phyloP scores from a whole-genome alignment of 306 rosid species.

The Boehmeria nivea region DNA sequence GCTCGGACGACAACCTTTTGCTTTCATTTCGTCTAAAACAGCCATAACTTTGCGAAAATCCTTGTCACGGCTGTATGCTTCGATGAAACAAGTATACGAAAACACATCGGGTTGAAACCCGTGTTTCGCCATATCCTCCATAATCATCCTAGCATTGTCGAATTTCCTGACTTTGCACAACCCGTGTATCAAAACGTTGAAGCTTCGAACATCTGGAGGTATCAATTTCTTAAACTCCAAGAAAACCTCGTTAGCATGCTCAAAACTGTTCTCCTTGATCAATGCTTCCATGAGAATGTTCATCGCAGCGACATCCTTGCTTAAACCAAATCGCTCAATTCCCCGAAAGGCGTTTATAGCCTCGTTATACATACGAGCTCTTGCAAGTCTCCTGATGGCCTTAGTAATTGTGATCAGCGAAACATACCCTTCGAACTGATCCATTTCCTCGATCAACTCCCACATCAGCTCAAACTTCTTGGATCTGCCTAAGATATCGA shows the following conservation, averaged over 20 bases:
- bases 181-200: slow-evolving; percentile 74
- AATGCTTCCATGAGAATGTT: slow-evolving; percentile 59
- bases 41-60: slow-evolving; percentile 54
- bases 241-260: slow-evolving; percentile 50
- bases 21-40: slow-evolving; percentile 54
- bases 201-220: slow-evolving; percentile 33
- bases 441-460: slow-evolving; percentile 68
- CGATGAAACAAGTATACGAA: slow-evolving; percentile 54
- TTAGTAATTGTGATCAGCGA: slow-evolving; percentile 52
- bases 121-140: slow-evolving; percentile 62
- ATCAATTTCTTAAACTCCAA: slow-evolving; percentile 47
- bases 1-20: slow-evolving; percentile 45
- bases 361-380: slow-evolving; percentile 36
- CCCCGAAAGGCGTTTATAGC: slow-evolving; percentile 53
- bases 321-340: slow-evolving; percentile 39
- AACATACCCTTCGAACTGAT: slow-evolving; percentile 31
- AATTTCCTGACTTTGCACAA: slow-evolving; percentile 61
- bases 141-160: slow-evolving; percentile 46
- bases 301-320: slow-evolving; percentile 43
- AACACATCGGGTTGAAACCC: slow-evolving; percentile 52
- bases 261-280: slow-evolving; percentile 58
- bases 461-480: slow-evolving; percentile 46
- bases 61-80: slow-evolving; percentile 43
- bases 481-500: slow-evolving; percentile 56
- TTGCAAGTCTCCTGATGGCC: slow-evolving; percentile 60